phyloP scores from a whole-genome alignment of 257 asterid species.

The Ehretia macrophylla region DNA sequence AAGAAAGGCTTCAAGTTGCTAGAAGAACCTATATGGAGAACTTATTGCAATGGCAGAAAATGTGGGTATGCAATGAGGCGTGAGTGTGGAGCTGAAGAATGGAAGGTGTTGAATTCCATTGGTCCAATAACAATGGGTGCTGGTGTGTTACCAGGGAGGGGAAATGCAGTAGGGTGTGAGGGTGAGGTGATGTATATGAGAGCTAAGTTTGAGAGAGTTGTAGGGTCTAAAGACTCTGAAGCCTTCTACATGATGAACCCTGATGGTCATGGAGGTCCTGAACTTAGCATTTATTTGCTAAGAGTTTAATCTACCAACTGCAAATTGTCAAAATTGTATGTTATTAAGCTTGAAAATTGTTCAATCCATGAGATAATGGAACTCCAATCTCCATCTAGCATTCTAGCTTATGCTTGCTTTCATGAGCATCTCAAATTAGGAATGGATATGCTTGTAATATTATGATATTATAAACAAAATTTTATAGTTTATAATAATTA shows the following conservation, averaged over 20 bases:
- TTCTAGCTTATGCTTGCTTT: too few species aligned
- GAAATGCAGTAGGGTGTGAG: conserved; percentile 27
- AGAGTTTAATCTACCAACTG: conserved; percentile 46
- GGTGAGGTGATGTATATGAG: conserved; percentile 95
- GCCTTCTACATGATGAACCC: conserved; percentile 98
- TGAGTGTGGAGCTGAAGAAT: conserved; percentile 77
- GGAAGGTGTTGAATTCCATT: conserved; percentile 70
- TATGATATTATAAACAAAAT: too few species aligned
- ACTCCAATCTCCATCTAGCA: too few species aligned
- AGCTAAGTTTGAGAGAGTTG: conserved; percentile 91
- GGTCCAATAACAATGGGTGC: conserved; percentile 97
- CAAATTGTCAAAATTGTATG: not conserved
- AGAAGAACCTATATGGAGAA: conserved; percentile 77
- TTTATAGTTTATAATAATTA: too few species aligned
- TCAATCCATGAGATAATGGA: not conserved
- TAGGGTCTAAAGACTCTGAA: conserved; percentile 88
- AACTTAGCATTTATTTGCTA: conserved; percentile 81
- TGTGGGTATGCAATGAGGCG: conserved; percentile 84
- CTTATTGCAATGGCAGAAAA: conserved; percentile 80
- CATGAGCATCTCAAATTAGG: too few species aligned
- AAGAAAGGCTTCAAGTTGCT: conserved; percentile 44
- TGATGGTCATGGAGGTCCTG: conserved; percentile 91
- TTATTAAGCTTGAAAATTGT: not conserved
- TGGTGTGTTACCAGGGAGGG: conserved; percentile 74
- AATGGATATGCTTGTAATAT: too few species aligned